Evolutionary conservation across 23 red algal genomes (phyloP), one percentile per base, ranked within the genome.

Genomic region (Agarophyton chilense): DNA sequence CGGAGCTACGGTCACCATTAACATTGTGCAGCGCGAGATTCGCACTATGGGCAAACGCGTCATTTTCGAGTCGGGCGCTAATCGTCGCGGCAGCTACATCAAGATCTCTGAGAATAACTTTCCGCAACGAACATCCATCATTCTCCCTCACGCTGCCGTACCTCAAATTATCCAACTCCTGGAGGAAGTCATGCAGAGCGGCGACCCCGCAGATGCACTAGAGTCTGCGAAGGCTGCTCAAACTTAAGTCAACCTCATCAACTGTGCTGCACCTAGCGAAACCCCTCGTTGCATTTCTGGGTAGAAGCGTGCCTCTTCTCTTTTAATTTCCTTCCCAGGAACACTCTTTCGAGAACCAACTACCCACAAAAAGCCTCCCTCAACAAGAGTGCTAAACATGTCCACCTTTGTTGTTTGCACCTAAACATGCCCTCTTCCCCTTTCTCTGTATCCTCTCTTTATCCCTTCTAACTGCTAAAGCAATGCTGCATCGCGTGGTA

Each of bases 71-170:
- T 82, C 76, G 21, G 88, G 88, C 45, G 60, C 76, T 0, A 91
- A 91, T 43, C 88, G 88, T 55, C 60, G 77, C 58, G 88, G 88
- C 32, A 91, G 88, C 64, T 91, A 91, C 45, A 71, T 91, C 51
- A 91, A 74, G 65, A 91, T 91, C 55, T 77, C 61, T 13, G 88
- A 91, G 46, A 82, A 65, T 28, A 82, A 55, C 33, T 74, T 41
- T 68, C 49, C 88, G 44, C 76, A 82, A 71, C 60, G 76, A 6
- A 82, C 58, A 28, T 77, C 76, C 14, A 75, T 91, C 50, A 91
- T 82, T 54, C 52, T 81, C 18, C 88, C 88, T 58, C 77, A 82
- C 55, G 34, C 61, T 10, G 51, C 88, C n/a, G 62, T 91, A 0
- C 76, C 76, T 36, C 72, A 91, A 57, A 74, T 91, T 18, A 82